phyloP scores from a whole-genome alignment of 257 asterid genomes.

The Prunella vulgaris region DNA sequence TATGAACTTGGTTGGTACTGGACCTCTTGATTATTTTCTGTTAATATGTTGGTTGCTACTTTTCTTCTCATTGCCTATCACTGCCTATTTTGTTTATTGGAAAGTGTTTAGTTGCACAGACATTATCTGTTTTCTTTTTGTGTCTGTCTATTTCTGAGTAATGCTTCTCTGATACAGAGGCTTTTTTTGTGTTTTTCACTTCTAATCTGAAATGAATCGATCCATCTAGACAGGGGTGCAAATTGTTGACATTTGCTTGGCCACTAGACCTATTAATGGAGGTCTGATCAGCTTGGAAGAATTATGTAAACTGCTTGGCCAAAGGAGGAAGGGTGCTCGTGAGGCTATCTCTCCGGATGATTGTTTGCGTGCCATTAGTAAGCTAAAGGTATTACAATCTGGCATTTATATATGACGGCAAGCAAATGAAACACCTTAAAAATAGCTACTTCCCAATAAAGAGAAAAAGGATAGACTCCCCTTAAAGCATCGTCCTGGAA shows the following conservation, averaged over 20 bases:
- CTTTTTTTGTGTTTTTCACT: background rate
- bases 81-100: background rate
- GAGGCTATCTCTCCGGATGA: constrained; percentile 93
- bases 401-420: background rate
- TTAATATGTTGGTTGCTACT: background rate
- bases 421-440: too few species aligned
- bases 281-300: constrained; percentile 95
- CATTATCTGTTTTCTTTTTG: background rate
- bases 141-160: background rate
- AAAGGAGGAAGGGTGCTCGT: constrained; percentile 77
- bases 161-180: background rate
- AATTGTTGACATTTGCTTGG: constrained; percentile 86
- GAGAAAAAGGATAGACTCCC: too few species aligned
- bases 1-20: constrained; percentile 86
- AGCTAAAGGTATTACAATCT: constrained; percentile 66
- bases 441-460: too few species aligned
- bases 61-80: background rate
- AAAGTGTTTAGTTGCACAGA: background rate
- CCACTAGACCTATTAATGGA: constrained; percentile 83
- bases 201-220: constrained; percentile 22
- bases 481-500: background rate
- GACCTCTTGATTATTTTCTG: constrained; percentile 16
- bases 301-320: constrained; percentile 71
- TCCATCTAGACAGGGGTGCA: constrained; percentile 87
- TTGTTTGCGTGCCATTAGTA: constrained; percentile 96